Evolutionary conservation across 202 grass and related monocot species (phyloP).

Genomic region (Hordeum pubiflorum): DNA sequence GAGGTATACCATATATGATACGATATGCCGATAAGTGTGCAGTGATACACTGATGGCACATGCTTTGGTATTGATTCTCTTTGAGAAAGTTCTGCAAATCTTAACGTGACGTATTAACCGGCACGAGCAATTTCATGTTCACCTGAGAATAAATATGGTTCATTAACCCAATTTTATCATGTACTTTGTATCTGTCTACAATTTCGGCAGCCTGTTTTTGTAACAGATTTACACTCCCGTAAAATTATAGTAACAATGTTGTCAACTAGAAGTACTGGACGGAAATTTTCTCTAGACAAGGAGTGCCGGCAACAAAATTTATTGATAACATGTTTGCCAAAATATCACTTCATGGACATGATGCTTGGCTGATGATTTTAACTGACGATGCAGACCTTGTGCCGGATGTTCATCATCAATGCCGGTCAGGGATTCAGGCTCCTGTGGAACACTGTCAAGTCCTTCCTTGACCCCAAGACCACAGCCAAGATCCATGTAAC

Average conservation of each 20-base stretch:
- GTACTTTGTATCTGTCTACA: background rate
- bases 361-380: background rate
- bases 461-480: slow-evolving; percentile 93
- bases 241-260: background rate
- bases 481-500: slow-evolving; percentile 95
- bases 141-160: background rate
- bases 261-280: background rate
- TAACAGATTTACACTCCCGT: background rate
- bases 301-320: background rate
- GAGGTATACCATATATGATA: slow-evolving; percentile 40
- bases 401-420: slow-evolving; percentile 98
- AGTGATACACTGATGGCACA: background rate
- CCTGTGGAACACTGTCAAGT: slow-evolving; percentile 92
- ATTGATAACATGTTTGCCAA: background rate
- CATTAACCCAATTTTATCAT: background rate
- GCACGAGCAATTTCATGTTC: background rate
- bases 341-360: background rate
- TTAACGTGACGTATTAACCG: background rate
- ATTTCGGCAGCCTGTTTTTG: background rate
- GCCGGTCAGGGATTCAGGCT: slow-evolving; percentile 91
- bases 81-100: background rate
- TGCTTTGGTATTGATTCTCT: background rate
- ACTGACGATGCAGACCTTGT: slow-evolving; percentile 55
- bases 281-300: background rate
- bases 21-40: background rate